Base-by-base conservation (phyloP, 2,329 filamentous ascomycete species). In the Periconia digitata region DNA sequence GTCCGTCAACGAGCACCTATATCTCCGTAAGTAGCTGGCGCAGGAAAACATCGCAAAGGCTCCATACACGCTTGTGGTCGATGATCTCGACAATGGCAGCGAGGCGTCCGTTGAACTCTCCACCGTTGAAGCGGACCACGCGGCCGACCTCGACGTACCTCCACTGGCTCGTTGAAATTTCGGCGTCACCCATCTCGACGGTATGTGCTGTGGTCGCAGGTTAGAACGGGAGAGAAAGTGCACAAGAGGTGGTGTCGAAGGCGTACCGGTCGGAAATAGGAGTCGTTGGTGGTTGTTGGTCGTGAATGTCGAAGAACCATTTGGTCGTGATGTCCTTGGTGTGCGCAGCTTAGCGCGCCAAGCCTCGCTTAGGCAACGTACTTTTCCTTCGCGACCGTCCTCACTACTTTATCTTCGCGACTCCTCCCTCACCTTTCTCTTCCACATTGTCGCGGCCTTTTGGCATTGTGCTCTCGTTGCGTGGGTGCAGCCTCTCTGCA, bases 51-150 rank as follows among this genome's bases (percentile, higher is more conserved):
- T 50, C 47, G 51, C 53, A 49, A 44, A 42, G 16, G 47, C 46
- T 74, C 90, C 94, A 76, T 95, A 99, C 94, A 81, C 94, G 91
- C 86, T 96, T 96, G 88, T 99, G 92, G 82, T 99, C 94, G 81
- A 99, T 94, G 79, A 99, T 97, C 86, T 99, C 92, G 79, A 96
- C 91, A 73, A 99, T 92, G 71, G 86, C 82, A 72, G 92, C 95
- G 70, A 97, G 85, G 76, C 89, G 89, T 81, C 92, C 92, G 67
- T 82, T 80, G 81, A 80, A 89, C 69, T 86, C 85, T 73, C 91
- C 88, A 74, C 84, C 80, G 78, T 90, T 87, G 81, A 97, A 86
- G 77, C 95, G 85, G 76, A 96, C 87, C 74, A 99, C 86, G 76
- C 94, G 91, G 86, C 94, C 94, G 78, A 96, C 90, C 87, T 99